Conservation (phyloP, 352 stramenopile species). For the Pythium utonaiense region DNA sequence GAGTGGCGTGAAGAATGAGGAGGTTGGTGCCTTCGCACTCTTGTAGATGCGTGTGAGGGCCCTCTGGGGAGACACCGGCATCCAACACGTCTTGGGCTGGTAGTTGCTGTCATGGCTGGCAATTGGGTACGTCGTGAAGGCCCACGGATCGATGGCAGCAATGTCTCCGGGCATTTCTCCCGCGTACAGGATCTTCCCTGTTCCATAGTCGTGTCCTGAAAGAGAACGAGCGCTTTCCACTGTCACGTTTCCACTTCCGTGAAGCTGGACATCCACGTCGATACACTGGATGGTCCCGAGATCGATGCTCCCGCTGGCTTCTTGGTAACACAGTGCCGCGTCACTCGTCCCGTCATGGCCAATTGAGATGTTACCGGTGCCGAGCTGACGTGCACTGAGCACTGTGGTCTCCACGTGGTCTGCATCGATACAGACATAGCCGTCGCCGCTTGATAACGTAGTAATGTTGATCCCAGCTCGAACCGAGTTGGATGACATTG, state of each 20-base stretch:
- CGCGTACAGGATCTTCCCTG: slow-evolving; percentile 8
- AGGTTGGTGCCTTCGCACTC: neutral
- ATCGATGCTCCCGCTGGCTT: neutral
- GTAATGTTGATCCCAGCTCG: neutral
- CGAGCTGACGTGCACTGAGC: neutral
- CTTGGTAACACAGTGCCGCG: slow-evolving; percentile 1
- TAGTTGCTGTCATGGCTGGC: neutral
- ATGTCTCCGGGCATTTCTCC: slow-evolving; percentile 6
- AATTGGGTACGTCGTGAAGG: slow-evolving; percentile 5
- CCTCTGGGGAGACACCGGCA: neutral
- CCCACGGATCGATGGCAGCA: slow-evolving; percentile 9
- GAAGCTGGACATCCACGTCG: slow-evolving; percentile 7
- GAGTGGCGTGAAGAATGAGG: neutral
- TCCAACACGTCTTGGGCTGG: neutral
- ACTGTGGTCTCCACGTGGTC: slow-evolving; percentile 1
- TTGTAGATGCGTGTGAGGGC: neutral
- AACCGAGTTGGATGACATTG: neutral
- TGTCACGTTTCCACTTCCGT: slow-evolving; percentile 7
- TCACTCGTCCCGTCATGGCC: slow-evolving; percentile 11
- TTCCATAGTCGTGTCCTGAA: slow-evolving; percentile 1
- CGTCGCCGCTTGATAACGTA: neutral
- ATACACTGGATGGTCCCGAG: slow-evolving; percentile 12
- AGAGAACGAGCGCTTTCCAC: slow-evolving; percentile 9
- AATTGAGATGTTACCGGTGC: neutral
- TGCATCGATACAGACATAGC: slow-evolving; percentile 6